Conservation (phyloP, 139 green algal species). For the Coelastrella sp. region DNA sequence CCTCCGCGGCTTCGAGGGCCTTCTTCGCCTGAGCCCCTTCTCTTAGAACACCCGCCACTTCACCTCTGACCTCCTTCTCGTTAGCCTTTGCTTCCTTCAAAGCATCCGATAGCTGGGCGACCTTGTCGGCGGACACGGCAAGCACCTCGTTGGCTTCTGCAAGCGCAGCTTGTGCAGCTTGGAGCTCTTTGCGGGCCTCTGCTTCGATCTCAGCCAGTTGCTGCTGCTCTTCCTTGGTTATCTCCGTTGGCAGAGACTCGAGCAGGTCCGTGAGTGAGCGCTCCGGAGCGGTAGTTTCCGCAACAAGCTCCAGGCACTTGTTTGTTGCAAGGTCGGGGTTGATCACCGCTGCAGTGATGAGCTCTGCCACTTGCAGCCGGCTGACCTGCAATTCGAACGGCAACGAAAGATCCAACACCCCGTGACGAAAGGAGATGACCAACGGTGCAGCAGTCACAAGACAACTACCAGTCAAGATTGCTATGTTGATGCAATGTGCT, state of each 20-base stretch:
- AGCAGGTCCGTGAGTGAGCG: conserved; percentile 21
- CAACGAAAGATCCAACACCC: not conserved
- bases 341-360: conserved; percentile 73
- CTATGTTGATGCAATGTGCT: too few species aligned
- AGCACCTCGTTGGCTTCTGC: conserved; percentile 42
- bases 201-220: conserved; percentile 19
- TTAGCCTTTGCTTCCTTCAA: conserved; percentile 39
- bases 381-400: conserved; percentile 32
- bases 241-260: conserved; percentile 79
- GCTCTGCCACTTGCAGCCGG: conserved; percentile 85
- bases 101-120: conserved; percentile 13
- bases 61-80: conserved; percentile 52
- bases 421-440: too few species aligned
- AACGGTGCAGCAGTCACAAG: too few species aligned
- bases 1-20: conserved; percentile 50
- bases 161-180: conserved; percentile 51
- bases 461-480: too few species aligned
- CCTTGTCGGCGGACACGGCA: conserved; percentile 51
- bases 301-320: conserved; percentile 75
- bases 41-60: conserved; percentile 53
- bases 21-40: conserved; percentile 52
- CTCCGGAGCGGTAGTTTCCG: conserved; percentile 32
- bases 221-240: conserved; percentile 75
- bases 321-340: conserved; percentile 75
- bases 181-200: conserved; percentile 37